A percentile compares a stretch with the other conserved stretches of the same genome.
Conservation (phyloP, 768 basidiomycete genomes). For the Lentinula aciculospora region DNA sequence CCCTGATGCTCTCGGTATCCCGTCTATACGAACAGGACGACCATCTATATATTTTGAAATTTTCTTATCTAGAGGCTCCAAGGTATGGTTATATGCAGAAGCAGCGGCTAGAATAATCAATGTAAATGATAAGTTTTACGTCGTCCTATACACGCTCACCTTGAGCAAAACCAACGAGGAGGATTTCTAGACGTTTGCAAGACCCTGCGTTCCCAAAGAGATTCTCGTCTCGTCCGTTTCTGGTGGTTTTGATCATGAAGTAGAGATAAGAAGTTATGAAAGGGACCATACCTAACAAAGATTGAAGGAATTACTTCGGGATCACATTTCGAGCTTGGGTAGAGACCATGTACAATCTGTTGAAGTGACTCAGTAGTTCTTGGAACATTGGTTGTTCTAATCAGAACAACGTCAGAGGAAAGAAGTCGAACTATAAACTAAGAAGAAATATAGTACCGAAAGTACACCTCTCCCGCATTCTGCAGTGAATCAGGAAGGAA, state of each 20-base stretch:
- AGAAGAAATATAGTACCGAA: slow-evolving; percentile 33
- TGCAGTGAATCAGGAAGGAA: slow-evolving; percentile 54
- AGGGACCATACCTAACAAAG: slow-evolving; percentile 42
- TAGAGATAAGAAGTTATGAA: background rate
- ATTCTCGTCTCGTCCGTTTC: slow-evolving; percentile 68
- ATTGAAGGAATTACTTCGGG: slow-evolving; percentile 41
- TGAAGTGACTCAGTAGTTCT: slow-evolving; percentile 73
- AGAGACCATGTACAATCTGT: slow-evolving; percentile 70
- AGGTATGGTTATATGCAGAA: slow-evolving; percentile 50
- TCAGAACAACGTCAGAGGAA: background rate
- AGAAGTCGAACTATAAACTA: background rate
- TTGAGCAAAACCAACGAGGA: slow-evolving; percentile 59
- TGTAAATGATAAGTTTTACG: background rate
- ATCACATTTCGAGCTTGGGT: slow-evolving; percentile 47
- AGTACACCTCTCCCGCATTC: slow-evolving; percentile 46
- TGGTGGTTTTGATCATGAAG: slow-evolving; percentile 16
- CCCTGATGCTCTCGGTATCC: slow-evolving; percentile 69
- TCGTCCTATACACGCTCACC: slow-evolving; percentile 31
- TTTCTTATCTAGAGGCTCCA: slow-evolving; percentile 57
- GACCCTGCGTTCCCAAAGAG: slow-evolving; percentile 62
- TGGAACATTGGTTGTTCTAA: slow-evolving; percentile 69
- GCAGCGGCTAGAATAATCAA: slow-evolving; percentile 47
- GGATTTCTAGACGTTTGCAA: slow-evolving; percentile 60
- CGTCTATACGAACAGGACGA: slow-evolving; percentile 67
- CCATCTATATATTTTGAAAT: slow-evolving; percentile 68